Evolutionary conservation across 228 moss, liverwort and hornwort genomes (phyloP).

Genomic region (Sphagnum fallax): DNA sequence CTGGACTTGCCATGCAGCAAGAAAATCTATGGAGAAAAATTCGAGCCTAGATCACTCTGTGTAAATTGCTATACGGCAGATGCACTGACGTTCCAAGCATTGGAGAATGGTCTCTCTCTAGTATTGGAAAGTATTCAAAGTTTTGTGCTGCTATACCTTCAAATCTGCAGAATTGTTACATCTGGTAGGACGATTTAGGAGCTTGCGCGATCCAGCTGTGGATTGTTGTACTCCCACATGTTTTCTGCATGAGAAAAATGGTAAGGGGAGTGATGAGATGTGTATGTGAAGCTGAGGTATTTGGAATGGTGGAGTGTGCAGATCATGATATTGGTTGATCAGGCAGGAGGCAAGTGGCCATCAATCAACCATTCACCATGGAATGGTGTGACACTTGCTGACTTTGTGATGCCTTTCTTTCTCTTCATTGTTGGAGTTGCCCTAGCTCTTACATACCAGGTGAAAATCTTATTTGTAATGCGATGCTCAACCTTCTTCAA

Average conservation of each 20-base stretch:
- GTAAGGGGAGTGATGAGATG: no score
- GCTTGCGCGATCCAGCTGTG: background rate
- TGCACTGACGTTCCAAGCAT: background rate
- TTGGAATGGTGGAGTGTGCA: constrained; percentile 9
- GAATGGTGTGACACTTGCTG: constrained; percentile 81
- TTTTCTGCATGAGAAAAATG: no score
- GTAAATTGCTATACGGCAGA: no score
- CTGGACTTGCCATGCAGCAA: no score
- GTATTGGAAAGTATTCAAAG: background rate
- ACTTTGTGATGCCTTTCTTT: constrained; percentile 89
- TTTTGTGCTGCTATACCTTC: background rate
- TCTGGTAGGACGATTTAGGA: background rate
- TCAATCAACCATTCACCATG: constrained; percentile 82
- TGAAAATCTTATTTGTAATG: constrained; percentile 1
- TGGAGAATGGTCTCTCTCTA: background rate
- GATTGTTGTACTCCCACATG: background rate
- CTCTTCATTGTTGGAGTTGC: constrained; percentile 85
- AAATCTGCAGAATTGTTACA: no score
- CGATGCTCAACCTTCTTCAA: no score
- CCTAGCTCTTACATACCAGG: constrained; percentile 63
- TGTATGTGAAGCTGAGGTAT: no score
- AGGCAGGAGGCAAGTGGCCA: constrained; percentile 78
- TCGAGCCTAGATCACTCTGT: no score
- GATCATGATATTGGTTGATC: constrained; percentile 88
- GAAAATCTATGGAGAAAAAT: no score